These are phyloP conservation scores for Chimonanthus salicifolius DNA, from an alignment of 164 flowering plant genomes.

Conservation along the genomic window DNA sequence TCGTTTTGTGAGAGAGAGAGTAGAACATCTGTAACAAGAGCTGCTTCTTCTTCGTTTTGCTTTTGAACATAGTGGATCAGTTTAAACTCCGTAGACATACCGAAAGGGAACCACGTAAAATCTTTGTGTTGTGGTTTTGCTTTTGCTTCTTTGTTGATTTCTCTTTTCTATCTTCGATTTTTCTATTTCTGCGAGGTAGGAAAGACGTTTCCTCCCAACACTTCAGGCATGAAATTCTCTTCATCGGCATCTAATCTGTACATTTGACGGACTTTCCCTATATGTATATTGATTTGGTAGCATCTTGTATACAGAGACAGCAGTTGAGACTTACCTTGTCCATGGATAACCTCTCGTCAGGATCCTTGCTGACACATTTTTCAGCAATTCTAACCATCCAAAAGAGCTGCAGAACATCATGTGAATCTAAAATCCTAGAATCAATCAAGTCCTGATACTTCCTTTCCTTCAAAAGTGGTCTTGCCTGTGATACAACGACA, in stretches of 20 bases:
- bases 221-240: neutral
- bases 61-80: neutral
- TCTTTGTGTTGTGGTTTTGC: too few relatives aligned
- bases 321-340: slow-evolving; percentile 28
- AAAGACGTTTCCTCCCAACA: too few relatives aligned
- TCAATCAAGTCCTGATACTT: slow-evolving; percentile 66
- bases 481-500: slow-evolving; percentile 42
- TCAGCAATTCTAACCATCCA: slow-evolving; percentile 65
- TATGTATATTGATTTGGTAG: neutral
- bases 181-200: neutral
- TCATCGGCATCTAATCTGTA: neutral
- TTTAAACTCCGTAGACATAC: neutral
- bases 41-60: neutral
- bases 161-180: neutral
- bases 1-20: too few relatives aligned
- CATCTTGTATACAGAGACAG: neutral
- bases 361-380: slow-evolving; percentile 54
- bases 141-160: too few relatives aligned
- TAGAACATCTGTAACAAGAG: too few relatives aligned
- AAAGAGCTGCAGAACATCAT: slow-evolving; percentile 63
- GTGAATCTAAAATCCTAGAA: slow-evolving; percentile 38
- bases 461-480: slow-evolving; percentile 53
- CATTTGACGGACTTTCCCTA: neutral
- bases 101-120: neutral
- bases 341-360: slow-evolving; percentile 47